A percentile compares a stretch with the other conserved stretches of the same genome.
Evolutionary conservation across 805 yeast species (phyloP).

Genomic region (Ogataea kodamae): DNA sequence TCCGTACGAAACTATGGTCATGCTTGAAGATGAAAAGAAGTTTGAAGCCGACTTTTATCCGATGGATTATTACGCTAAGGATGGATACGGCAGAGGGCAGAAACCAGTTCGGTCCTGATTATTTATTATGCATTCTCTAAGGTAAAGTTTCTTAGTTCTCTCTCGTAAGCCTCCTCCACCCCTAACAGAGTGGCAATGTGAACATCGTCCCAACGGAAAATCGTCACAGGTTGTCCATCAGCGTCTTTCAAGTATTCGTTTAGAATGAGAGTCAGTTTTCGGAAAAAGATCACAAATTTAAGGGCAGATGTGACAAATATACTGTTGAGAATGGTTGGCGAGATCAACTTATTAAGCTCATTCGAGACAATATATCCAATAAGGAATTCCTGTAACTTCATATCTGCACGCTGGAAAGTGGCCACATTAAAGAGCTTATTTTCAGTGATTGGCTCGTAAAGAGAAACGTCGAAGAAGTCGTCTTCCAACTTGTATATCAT

Average conservation of each 20-base stretch:
- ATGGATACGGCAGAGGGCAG: constrained; percentile 90
- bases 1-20: constrained; percentile 94
- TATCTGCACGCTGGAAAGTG: constrained; percentile 41
- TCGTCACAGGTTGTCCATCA: constrained; percentile 23
- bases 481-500: constrained; percentile 69
- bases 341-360: constrained; percentile 52
- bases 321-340: constrained; percentile 59
- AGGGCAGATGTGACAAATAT: constrained; percentile 49
- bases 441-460: constrained; percentile 63
- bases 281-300: constrained; percentile 47
- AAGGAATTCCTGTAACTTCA: constrained; percentile 46
- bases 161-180: constrained; percentile 42
- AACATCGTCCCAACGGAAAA: constrained; percentile 50
- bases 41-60: constrained; percentile 74
- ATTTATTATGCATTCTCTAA: constrained; percentile 13
- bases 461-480: constrained; percentile 53
- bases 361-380: constrained; percentile 62
- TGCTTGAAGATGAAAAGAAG: constrained; percentile 66
- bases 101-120: constrained; percentile 40
- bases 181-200: constrained; percentile 74
- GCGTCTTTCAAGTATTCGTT: constrained; percentile 35
- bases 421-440: constrained; percentile 51
- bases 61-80: constrained; percentile 89
- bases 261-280: constrained; percentile 37
- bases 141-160: constrained; percentile 14